These are phyloP conservation scores for Filosporella fistucella DNA, from an alignment of 495 filamentous ascomycete species.

Conservation along the genomic window DNA sequence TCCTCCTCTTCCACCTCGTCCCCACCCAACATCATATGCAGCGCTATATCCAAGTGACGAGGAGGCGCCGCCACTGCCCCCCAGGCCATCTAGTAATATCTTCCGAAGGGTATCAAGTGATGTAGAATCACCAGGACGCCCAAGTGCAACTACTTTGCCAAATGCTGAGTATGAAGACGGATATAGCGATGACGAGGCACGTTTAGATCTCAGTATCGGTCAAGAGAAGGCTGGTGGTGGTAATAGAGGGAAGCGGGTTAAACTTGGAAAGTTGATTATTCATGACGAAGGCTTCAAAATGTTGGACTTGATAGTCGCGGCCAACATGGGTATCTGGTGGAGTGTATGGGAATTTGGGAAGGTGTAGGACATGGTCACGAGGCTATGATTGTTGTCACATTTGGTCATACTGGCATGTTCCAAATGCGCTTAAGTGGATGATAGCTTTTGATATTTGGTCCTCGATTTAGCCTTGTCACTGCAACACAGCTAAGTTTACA, in stretches of 20 bases:
- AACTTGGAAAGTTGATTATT: constrained; percentile 89
- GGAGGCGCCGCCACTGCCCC: constrained; percentile 13
- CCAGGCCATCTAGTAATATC: constrained; percentile 12
- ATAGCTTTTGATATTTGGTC: too few relatives aligned
- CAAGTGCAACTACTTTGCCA: too few relatives aligned
- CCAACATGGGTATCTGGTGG: constrained; percentile 93
- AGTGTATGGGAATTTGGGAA: constrained; percentile 62
- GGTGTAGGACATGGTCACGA: constrained; percentile 1
- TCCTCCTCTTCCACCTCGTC: constrained; percentile 10
- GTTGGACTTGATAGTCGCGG: constrained; percentile 87
- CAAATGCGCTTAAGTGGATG: too few relatives aligned
- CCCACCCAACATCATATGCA: constrained; percentile 13
- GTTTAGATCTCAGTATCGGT: constrained; percentile 68
- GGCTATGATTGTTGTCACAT: too few relatives aligned
- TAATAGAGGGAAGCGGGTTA: constrained; percentile 77
- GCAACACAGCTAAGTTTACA: too few relatives aligned
- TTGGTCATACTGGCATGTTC: too few relatives aligned
- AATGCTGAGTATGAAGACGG: too few relatives aligned
- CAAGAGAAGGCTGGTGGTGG: constrained; percentile 77
- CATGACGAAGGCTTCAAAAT: constrained; percentile 92
- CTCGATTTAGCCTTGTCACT: too few relatives aligned
- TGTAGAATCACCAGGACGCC: too few relatives aligned
- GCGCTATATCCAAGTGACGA: constrained; percentile 17
- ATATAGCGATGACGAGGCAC: constrained; percentile 28
- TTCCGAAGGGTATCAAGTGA: too few relatives aligned